These are phyloP conservation scores for Mycena galopus DNA, from an alignment of 768 basidiomycete species.

Conservation along the genomic window DNA sequence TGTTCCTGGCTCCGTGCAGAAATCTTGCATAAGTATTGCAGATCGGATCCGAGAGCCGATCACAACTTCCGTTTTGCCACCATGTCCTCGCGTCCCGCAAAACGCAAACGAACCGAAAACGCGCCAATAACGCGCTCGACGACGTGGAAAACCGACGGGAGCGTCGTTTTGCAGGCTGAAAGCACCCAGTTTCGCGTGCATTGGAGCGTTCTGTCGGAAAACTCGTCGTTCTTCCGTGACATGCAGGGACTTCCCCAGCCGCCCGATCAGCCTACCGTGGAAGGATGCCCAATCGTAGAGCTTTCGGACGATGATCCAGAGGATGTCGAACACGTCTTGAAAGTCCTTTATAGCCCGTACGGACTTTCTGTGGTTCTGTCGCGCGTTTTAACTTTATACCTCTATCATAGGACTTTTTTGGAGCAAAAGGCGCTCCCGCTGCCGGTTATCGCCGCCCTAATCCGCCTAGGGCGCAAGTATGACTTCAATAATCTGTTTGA, in stretches of 20 bases:
- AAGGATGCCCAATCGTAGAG: background rate
- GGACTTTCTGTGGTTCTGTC: background rate
- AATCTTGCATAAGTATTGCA: too few relatives aligned
- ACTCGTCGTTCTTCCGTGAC: background rate
- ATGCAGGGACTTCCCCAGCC: background rate
- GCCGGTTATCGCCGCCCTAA: background rate
- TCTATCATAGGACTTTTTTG: background rate
- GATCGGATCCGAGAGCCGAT: too few relatives aligned
- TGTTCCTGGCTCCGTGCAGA: too few relatives aligned
- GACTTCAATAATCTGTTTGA: background rate
- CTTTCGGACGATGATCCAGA: background rate
- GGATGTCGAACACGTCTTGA: background rate
- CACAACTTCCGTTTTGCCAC: too few relatives aligned
- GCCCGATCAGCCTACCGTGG: background rate
- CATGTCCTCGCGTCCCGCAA: background rate
- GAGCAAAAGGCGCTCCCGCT: background rate
- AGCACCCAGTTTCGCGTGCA: background rate
- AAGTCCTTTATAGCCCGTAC: background rate
- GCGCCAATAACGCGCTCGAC: background rate
- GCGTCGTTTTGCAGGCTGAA: background rate
- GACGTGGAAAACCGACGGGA: background rate
- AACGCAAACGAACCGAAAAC: background rate
- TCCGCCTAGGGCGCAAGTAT: background rate
- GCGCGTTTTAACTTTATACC: background rate
- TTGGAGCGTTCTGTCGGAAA: background rate